Evolutionary conservation across 1,284 basidiomycete species (phyloP).

Genomic region (Trichosporon faecale): DNA sequence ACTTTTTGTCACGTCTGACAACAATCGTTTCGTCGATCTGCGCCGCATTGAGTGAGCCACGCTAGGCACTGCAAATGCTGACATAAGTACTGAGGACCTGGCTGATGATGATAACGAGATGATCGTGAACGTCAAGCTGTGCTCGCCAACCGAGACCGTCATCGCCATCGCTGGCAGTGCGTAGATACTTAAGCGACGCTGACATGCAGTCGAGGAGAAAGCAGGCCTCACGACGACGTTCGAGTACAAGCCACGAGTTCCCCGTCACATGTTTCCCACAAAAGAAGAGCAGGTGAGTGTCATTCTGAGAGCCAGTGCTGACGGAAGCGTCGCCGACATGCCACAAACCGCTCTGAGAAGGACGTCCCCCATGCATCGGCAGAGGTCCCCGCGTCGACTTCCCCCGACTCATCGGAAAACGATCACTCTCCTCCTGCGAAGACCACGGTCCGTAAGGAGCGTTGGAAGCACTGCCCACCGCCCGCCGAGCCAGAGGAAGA

Average conservation of each 20-base stretch:
- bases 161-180: slow-evolving; percentile 31
- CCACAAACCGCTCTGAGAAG: background rate
- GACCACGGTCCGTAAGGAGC: background rate
- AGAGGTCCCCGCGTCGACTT: background rate
- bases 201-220: slow-evolving; percentile 38
- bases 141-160: slow-evolving; percentile 24
- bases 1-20: slow-evolving; percentile 24
- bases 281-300: slow-evolving; percentile 2
- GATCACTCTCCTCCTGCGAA: background rate
- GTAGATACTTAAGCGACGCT: background rate
- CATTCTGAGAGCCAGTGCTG: too few relatives aligned
- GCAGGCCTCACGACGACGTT: slow-evolving; percentile 32
- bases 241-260: slow-evolving; percentile 30
- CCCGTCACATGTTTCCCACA: slow-evolving; percentile 24
- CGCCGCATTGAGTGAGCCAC: slow-evolving; percentile 14
- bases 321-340: background rate
- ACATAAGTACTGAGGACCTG: slow-evolving; percentile 27
- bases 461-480: background rate
- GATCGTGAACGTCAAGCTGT: slow-evolving; percentile 24
- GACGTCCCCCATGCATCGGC: too few relatives aligned
- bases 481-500: background rate
- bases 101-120: slow-evolving; percentile 20
- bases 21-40: slow-evolving; percentile 24
- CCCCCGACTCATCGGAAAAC: background rate
- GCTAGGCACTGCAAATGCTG: background rate